Percentiles rank a stretch among this genome's conserved stretches.
Conservation (phyloP, 2,329 filamentous ascomycete species). For the Mycosphaerelloides madeirae region DNA sequence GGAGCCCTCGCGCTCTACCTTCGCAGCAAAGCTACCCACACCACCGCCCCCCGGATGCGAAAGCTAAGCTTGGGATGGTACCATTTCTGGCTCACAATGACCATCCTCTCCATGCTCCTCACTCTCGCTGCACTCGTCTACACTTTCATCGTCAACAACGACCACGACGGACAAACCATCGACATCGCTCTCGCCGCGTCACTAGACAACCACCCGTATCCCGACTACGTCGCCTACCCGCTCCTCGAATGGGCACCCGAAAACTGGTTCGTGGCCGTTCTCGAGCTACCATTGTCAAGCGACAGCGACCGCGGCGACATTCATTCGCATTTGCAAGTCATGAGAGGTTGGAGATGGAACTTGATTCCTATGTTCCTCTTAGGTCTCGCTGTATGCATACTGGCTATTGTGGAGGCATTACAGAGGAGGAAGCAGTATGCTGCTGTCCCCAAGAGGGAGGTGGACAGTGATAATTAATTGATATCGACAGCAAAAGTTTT, state of each 20-base stretch:
- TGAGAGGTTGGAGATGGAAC: conserved; percentile 30
- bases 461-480: too few relatives aligned
- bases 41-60: conserved; percentile 1
- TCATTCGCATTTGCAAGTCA: conserved; percentile 15
- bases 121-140: conserved; percentile 25
- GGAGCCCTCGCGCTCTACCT: conserved; percentile 24
- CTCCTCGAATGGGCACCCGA: conserved; percentile 26
- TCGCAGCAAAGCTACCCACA: conserved; percentile 6
- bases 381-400: conserved; percentile 13
- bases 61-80: conserved; percentile 10
- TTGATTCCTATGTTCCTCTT: conserved; percentile 27
- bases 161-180: conserved; percentile 22
- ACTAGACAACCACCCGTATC: conserved; percentile 24
- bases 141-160: conserved; percentile 23
- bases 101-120: conserved; percentile 21
- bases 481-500: too few relatives aligned
- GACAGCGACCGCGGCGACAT: conserved; percentile 17
- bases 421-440: background rate
- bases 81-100: conserved; percentile 24
- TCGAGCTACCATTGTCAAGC: conserved; percentile 18
- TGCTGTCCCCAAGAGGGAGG: too few relatives aligned
- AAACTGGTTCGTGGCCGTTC: conserved; percentile 27
- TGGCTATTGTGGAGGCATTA: conserved; percentile 18
- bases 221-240: conserved; percentile 27
- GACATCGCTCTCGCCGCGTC: conserved; percentile 18